Evolutionary conservation across 306 rosid species (phyloP).

Genomic region (Mucuna pruriens): DNA sequence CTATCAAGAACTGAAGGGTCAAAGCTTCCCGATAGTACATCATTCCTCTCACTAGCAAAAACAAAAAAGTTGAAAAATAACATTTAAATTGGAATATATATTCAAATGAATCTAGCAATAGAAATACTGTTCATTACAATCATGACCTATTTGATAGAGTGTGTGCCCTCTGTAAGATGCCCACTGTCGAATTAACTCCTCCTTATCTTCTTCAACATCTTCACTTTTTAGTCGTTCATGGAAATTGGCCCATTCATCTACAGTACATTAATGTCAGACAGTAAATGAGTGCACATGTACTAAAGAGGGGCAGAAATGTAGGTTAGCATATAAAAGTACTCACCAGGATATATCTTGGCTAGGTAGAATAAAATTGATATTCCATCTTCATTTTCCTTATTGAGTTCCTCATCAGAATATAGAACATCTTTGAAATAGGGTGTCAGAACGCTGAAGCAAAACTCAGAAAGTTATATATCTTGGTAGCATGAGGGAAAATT

Average conservation of each 20-base stretch:
- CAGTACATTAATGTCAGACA: constrained; percentile 35
- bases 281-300: constrained; percentile 27
- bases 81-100: constrained; percentile 24
- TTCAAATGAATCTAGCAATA: constrained; percentile 24
- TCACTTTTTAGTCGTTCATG: constrained; percentile 48
- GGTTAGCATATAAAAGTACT: constrained; percentile 46
- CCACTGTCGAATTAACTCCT: constrained; percentile 69
- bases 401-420: constrained; percentile 75
- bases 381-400: constrained; percentile 87
- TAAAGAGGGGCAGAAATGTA: constrained; percentile 1
- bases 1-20: constrained; percentile 71
- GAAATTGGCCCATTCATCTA: constrained; percentile 95
- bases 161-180: constrained; percentile 98
- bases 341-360: constrained; percentile 89
- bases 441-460: constrained; percentile 86
- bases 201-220: constrained; percentile 27
- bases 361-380: constrained; percentile 93
- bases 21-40: constrained; percentile 88
- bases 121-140: constrained; percentile 22
- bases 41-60: constrained; percentile 90
- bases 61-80: constrained; percentile 16
- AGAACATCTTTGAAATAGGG: constrained; percentile 88
- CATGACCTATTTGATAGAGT: constrained; percentile 88
- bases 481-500: too few species aligned
- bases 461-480: too few species aligned